Conservation (phyloP, 345 rosid genomes). For the Firmiana major region DNA sequence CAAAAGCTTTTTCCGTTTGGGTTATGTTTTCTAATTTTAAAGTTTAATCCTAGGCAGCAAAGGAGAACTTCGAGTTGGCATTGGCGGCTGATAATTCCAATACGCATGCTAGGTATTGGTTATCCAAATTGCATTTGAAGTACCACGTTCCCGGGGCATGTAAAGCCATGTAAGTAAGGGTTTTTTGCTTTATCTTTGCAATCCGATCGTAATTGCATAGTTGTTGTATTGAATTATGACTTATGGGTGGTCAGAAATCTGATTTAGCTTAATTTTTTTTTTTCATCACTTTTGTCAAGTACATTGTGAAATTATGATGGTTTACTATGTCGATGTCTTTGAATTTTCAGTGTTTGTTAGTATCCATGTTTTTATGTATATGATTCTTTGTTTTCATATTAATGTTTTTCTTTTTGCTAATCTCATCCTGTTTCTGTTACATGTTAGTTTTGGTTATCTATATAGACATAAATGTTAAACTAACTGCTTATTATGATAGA, state of each 20-base stretch:
- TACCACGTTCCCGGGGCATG: conserved; percentile 83
- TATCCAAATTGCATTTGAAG: conserved; percentile 76
- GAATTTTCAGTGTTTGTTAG: background rate
- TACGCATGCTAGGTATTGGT: conserved; percentile 85
- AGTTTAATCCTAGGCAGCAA: conserved; percentile 52
- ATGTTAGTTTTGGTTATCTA: background rate
- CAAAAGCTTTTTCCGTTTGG: background rate
- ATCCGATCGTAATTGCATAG: background rate
- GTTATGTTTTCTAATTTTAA: conserved; percentile 5
- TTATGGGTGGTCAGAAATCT: background rate
- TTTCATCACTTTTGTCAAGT: background rate
- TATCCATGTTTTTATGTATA: background rate
- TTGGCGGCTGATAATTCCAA: conserved; percentile 70
- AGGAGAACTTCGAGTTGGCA: conserved; percentile 89
- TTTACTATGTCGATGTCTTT: background rate
- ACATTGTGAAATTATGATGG: background rate
- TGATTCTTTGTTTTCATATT: background rate
- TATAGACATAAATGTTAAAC: background rate
- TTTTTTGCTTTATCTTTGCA: background rate
- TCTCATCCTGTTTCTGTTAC: background rate
- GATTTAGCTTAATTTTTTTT: background rate
- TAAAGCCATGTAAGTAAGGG: conserved; percentile 67
- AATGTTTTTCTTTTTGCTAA: background rate
- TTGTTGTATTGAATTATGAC: conserved; percentile 1
- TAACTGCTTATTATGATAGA: conserved; percentile 26